Percentiles rank a stretch among this genome's conserved stretches.
Evolutionary conservation across 1,284 basidiomycete species (phyloP).

Genomic region (Puccinia horiana): DNA sequence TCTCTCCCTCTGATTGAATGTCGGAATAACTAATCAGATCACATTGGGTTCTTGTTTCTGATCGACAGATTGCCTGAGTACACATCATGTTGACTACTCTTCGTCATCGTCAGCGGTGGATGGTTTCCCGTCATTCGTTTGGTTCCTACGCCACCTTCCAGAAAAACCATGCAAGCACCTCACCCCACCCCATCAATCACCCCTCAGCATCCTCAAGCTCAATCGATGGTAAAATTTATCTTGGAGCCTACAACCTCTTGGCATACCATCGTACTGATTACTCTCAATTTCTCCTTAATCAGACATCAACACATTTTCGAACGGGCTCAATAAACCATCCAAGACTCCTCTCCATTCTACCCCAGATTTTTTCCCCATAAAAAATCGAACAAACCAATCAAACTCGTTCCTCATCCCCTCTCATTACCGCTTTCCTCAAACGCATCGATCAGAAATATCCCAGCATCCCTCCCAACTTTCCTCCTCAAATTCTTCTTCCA

Average conservation of each 20-base stretch:
- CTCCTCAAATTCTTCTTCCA: constrained; percentile 27
- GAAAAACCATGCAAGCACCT: background rate
- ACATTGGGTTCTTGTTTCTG: background rate
- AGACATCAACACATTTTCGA: background rate
- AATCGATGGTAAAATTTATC: background rate
- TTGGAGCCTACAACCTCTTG: background rate
- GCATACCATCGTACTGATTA: background rate
- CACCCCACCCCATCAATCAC: background rate
- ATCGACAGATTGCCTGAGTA: background rate
- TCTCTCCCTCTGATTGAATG: background rate
- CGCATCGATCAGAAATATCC: background rate
- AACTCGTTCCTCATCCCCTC: background rate
- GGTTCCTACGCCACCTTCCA: background rate
- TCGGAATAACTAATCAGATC: background rate
- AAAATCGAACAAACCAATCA: constrained; percentile 13
- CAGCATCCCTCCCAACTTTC: constrained; percentile 14
- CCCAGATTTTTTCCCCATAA: background rate
- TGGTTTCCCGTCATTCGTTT: constrained; percentile 1
- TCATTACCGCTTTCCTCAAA: background rate
- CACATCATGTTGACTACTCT: constrained; percentile 38
- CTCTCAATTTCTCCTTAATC: background rate
- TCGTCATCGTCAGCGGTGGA: constrained; percentile 10
- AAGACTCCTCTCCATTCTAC: background rate
- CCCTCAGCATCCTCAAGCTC: background rate
- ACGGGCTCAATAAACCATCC: background rate